These are phyloP conservation scores for Gossypium australe DNA, from an alignment of 345 rosid species.

Conservation along the genomic window DNA sequence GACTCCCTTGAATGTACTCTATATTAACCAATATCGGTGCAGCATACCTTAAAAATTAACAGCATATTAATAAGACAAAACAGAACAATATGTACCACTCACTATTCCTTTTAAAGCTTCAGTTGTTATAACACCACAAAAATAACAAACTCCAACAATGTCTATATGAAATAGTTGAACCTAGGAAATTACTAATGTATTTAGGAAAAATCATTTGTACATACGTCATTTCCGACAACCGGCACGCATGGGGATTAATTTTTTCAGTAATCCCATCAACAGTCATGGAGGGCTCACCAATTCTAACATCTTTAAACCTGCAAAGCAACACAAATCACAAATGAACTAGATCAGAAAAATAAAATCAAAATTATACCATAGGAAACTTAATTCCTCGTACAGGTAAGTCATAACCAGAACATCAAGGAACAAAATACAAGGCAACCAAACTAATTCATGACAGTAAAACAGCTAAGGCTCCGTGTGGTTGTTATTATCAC, in stretches of 20 bases:
- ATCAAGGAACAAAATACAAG: background rate
- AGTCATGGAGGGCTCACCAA: constrained; percentile 57
- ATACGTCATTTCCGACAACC: constrained; percentile 78
- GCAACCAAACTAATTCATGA: background rate
- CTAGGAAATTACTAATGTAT: background rate
- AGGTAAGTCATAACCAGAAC: background rate
- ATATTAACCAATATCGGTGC: constrained; percentile 77
- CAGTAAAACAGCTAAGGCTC: background rate
- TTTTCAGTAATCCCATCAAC: constrained; percentile 25
- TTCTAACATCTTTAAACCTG: constrained; percentile 70
- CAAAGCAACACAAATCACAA: constrained; percentile 10
- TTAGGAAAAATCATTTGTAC: constrained; percentile 17
- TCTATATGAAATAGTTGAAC: background rate
- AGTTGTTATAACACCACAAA: background rate
- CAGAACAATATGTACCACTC: background rate
- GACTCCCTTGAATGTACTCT: constrained; percentile 59
- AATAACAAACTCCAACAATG: background rate
- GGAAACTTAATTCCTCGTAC: background rate
- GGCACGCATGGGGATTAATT: constrained; percentile 71
- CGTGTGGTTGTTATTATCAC: background rate
- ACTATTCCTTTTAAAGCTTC: background rate
- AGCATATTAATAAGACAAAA: constrained; percentile 10
- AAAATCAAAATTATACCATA: constrained; percentile 5
- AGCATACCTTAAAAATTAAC: constrained; percentile 51
- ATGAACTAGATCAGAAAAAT: background rate